Percentiles rank a stretch among this genome's conserved stretches.
These are phyloP conservation scores for Aspergillus pseudonomiae DNA, from an alignment of 2,329 filamentous ascomycete genomes.

Conservation along the genomic window DNA sequence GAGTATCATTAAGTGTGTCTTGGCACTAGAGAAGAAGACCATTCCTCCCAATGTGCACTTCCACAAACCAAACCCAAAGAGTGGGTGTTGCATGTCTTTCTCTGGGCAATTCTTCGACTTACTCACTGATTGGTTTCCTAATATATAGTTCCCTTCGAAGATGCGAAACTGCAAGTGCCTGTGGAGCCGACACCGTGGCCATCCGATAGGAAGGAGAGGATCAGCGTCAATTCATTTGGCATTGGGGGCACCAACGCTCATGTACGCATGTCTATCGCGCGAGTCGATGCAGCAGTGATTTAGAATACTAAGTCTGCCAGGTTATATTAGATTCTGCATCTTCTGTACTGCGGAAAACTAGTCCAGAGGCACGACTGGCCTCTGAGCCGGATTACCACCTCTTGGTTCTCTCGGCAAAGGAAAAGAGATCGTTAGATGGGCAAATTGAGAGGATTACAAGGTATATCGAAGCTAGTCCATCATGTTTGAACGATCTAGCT, in stretches of 20 bases:
- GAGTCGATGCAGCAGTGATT: too few relatives aligned
- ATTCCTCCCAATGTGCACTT: conserved; percentile 36
- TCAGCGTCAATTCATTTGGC: conserved; percentile 39
- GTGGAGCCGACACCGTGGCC: conserved; percentile 30
- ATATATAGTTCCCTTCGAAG: conserved; percentile 19
- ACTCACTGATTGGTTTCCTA: conserved; percentile 2
- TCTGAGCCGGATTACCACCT: conserved; percentile 2
- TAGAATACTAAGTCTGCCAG: not conserved
- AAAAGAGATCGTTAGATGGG: conserved; percentile 12
- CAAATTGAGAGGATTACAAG: conserved; percentile 11
- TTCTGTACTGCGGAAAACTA: not conserved
- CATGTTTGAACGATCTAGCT: conserved; percentile 13
- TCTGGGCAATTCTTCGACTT: not conserved
- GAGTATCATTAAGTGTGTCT: conserved; percentile 29
- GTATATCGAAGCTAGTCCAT: conserved; percentile 12
- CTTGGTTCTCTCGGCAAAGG: conserved; percentile 22
- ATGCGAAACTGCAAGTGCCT: conserved; percentile 21
- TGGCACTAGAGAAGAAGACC: conserved; percentile 25
- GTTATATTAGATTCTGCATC: conserved; percentile 18
- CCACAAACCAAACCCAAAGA: conserved; percentile 30
- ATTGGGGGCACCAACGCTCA: conserved; percentile 32
- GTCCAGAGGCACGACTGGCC: not conserved
- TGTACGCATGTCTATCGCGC: conserved; percentile 3
- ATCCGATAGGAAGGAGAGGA: conserved; percentile 21
- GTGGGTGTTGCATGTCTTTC: conserved; percentile 10